These are phyloP conservation scores for Penicillium sp. DNA, from an alignment of 2,329 filamentous ascomycete species.

Conservation along the genomic window DNA sequence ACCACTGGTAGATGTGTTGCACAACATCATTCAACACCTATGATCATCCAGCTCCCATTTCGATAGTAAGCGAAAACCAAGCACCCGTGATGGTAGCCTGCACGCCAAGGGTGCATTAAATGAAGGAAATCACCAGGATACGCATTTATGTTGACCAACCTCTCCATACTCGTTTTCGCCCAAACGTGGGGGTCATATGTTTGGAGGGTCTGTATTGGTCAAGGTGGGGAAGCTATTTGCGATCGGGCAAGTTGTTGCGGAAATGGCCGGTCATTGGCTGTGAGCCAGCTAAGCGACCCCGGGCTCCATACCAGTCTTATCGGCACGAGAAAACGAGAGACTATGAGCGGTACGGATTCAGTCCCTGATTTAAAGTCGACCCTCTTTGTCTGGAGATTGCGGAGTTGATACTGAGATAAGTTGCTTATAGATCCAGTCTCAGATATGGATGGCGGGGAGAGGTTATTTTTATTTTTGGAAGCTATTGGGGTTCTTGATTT, in stretches of 20 bases:
- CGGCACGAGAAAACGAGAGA: background rate
- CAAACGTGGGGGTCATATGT: slow-evolving; percentile 16
- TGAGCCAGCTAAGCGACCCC: background rate
- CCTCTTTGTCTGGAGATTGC: background rate
- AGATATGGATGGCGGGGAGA: slow-evolving; percentile 6
- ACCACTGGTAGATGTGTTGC: background rate
- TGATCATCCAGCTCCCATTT: background rate
- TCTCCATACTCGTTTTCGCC: background rate
- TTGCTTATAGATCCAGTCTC: background rate
- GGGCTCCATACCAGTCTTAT: slow-evolving; percentile 12
- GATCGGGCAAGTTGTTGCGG: slow-evolving; percentile 26
- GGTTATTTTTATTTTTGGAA: slow-evolving; percentile 10
- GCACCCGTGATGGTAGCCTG: background rate
- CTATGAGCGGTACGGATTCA: background rate
- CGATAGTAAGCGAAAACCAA: slow-evolving; percentile 6
- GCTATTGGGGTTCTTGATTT: background rate
- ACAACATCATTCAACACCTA: slow-evolving; percentile 1
- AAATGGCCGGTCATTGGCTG: slow-evolving; percentile 11
- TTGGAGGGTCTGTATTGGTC: slow-evolving; percentile 1
- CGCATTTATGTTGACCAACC: slow-evolving; percentile 3
- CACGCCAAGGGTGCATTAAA: background rate
- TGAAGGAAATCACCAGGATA: background rate
- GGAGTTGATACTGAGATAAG: background rate
- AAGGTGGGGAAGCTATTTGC: slow-evolving; percentile 21
- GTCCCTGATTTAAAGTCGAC: background rate